phyloP scores from a whole-genome alignment of 441 rosid genomes.

The Erodium chrysanthum region DNA sequence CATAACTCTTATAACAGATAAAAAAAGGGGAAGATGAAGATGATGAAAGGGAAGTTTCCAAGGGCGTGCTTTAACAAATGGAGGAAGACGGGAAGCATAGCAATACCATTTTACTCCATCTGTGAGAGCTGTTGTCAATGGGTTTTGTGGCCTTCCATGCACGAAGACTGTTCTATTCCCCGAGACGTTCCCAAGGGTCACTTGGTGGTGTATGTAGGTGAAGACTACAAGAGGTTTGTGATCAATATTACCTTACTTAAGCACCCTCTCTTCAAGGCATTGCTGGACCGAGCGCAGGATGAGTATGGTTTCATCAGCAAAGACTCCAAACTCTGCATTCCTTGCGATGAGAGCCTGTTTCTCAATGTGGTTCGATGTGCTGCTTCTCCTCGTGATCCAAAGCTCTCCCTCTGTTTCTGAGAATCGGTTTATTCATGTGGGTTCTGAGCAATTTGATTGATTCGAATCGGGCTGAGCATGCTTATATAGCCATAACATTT shows the following conservation, averaged over 20 bases:
- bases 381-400: slow-evolving; percentile 31
- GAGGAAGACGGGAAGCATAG: slow-evolving; percentile 43
- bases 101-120: slow-evolving; percentile 32
- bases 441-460: too few relatives aligned
- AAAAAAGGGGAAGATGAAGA: neutral
- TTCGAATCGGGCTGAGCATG: slow-evolving; percentile 13
- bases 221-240: slow-evolving; percentile 53
- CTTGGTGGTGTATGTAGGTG: slow-evolving; percentile 76
- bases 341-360: slow-evolving; percentile 68
- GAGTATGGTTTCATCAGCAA: slow-evolving; percentile 47
- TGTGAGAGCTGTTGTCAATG: slow-evolving; percentile 41
- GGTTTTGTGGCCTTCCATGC: slow-evolving; percentile 37
- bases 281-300: slow-evolving; percentile 70
- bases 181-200: slow-evolving; percentile 87
- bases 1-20: too few relatives aligned
- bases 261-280: slow-evolving; percentile 68
- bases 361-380: slow-evolving; percentile 58
- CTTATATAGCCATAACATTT: slow-evolving; percentile 23
- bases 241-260: slow-evolving; percentile 55
- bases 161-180: slow-evolving; percentile 46
- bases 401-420: slow-evolving; percentile 21
- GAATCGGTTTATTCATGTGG: neutral
- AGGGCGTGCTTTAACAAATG: slow-evolving; percentile 42
- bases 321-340: slow-evolving; percentile 66
- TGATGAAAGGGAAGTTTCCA: slow-evolving; percentile 35